Base-by-base conservation (phyloP, 176 grass and related monocot genomes). In the Ensete glaucum region DNA sequence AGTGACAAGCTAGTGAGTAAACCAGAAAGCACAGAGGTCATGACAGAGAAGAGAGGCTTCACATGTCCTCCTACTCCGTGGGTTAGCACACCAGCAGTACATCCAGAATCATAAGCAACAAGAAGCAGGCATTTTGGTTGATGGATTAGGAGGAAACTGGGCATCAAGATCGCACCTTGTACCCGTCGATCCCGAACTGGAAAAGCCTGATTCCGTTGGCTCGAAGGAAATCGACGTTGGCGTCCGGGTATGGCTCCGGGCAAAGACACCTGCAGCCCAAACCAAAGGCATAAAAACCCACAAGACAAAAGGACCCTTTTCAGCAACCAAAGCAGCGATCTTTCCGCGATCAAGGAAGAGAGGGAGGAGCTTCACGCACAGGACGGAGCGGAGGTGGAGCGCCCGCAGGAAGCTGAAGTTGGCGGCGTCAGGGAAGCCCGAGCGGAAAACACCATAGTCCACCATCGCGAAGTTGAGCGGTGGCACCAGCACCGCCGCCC, bases 381-480 rank as follows among this genome's bases (percentile, higher is more conserved):
- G 75, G 53, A 96, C 81, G 77, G 92, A 89, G 72, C 89, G 84
- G 50, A 96, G 89, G 24, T 54, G 75, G 52, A 96, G 89, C 53
- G 87, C 68, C 14, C 87, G 62, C 29, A 96, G 78, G 85, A 92
- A 96, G 7, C 81, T 67, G 75, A 89, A 86, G 72, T 96, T 96
- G 84, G 81, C 80, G 62, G 76, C 75, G 64, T 85, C 88, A 2
- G 92, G 92, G 69, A 89, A 96, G 0, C 92, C 92, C 50, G 92
- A 96, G 74, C 92, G 88, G 81, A 85, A 96, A 1, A 96, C 80
- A 29, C 88, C 88, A 73, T 89, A 86, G 74, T 96, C 88, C 16
- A 93, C 90, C 90, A 93, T 93, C 68, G 90, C 76, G 77, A 93
- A 93, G 85, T 93, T 93, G 69, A 93, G 82, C 80, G 90, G 90